Base-by-base conservation (phyloP, 202 grass and related monocot genomes). In the Alloteropsis angusta region DNA sequence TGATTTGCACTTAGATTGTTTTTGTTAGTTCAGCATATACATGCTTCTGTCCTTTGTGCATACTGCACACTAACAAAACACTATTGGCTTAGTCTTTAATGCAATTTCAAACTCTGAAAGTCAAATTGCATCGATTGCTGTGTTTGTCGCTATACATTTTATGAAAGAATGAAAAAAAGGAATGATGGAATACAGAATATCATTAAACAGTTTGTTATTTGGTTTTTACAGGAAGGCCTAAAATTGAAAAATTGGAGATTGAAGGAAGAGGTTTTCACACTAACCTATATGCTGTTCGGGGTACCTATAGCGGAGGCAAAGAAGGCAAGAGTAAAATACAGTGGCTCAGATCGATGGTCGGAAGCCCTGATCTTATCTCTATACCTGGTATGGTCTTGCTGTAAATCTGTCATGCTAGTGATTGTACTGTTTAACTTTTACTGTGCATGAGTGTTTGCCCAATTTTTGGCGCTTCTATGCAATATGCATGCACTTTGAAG, bases 231-330 rank as follows among this genome's bases (percentile, higher is more conserved):
- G 96, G 89, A 50, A 80, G 84, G 74, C 96, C 96, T 32, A 99
- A 95, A 89, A 93, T 95, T 84, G 86, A 85, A 71, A 93, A 95
- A 71, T 59, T 99, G 75, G 92, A 99, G 78, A 99, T 99, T 89
- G 96, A 99, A 95, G 96, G 96, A 85, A 98, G 89, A 87, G 96
- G 96, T 74, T 98, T 89, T 82, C 92, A 98, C 69, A 95, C 96
- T 60, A 95, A 98, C 67, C 75, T 95, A 52, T 95, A 98, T 82
- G 80, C 92, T 76, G 86, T 98, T 71, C 60, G 67, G 76, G 84
- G 92, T 76, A 88, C 48, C 43, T 98, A 98, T 72, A 89, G 67
- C 15, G 96, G 92, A 60, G 96, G 96, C 63, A 98, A 89, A 89
- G 96, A 98, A 88, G 96, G 90, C 75, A 95, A 98, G 80, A 95